Evolutionary conservation across 441 rosid species (phyloP), one percentile per base, ranked within the genome.

Genomic region (Populus tomentosa): DNA sequence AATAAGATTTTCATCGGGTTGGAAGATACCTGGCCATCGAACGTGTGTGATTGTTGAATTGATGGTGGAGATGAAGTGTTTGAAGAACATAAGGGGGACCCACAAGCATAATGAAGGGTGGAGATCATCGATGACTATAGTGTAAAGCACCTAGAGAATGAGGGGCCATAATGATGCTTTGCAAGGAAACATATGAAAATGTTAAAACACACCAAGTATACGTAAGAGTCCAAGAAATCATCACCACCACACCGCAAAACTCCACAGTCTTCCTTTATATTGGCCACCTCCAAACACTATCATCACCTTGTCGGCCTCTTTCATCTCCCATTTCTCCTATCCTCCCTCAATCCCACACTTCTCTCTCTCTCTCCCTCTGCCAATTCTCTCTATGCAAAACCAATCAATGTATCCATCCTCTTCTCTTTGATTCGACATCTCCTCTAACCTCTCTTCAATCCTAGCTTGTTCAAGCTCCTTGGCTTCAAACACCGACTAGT

Each of bases 221-320:
- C 20, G 71, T 21, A 61, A 8, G 36, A 2, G 67, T 72, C 76
- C 50, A 30, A 65, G 74, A 38, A 69, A 50, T 53, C 61, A 84
- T 83, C 67, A 80, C 79, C 67, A 84, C 78, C 65, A 61, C 28
- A 70, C 63, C 79, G 77, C 77, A 86, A 77, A 23, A 83, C 82
- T 82, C 89, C 86, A 74, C 72, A 82, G 84, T 81, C 83, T 59
- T 83, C 84, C 89, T 83, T 84, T 87, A 84, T 84, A 85, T 79
- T 78, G 80, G 65, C 89, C 89, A 82, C 78, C 86, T 70, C 79
- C 81, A 63, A 83, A 87, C 94, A 88, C 85, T 74, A 91, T 89
- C 89, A 91, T 87, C 89, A 83, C 85, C 72, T 78, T 90, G 98
- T 90, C 92, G 85, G 88, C 91, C 88, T 74, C 89, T 85, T 79